Percentiles rank a stretch among this genome's conserved stretches.
Conservation (phyloP, 257 asterid species). For the Petunia secreta region DNA sequence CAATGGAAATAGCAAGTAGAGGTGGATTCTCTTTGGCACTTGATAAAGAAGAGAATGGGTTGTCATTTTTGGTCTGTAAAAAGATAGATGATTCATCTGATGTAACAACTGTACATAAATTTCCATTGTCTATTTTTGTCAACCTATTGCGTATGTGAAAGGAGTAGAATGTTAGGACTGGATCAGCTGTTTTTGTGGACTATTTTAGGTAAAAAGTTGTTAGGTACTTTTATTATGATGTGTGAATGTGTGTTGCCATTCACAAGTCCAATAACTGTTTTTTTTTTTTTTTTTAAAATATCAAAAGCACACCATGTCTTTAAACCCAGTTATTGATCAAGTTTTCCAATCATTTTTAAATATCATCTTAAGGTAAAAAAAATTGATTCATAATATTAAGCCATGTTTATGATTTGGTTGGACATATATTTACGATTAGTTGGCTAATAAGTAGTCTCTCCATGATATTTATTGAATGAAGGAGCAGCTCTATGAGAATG, state of each 20-base stretch:
- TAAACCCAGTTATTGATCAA: background rate
- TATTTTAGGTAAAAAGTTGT: background rate
- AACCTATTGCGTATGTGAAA: background rate
- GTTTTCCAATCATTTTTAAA: background rate
- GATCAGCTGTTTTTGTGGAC: slow-evolving; percentile 1
- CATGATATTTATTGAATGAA: background rate
- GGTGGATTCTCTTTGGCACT: slow-evolving; percentile 16
- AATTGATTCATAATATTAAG: too few species aligned
- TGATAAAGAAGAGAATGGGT: slow-evolving; percentile 11
- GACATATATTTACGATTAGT: background rate
- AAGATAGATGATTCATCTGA: slow-evolving; percentile 16
- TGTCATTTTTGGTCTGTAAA: slow-evolving; percentile 20
- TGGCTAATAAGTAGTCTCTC: background rate
- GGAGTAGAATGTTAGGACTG: background rate
- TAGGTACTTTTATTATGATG: slow-evolving; percentile 5
- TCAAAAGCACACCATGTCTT: background rate
- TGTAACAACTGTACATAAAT: slow-evolving; percentile 20
- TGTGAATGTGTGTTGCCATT: background rate
- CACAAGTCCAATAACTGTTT: background rate
- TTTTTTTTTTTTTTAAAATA: too few species aligned
- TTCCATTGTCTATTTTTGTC: slow-evolving; percentile 19
- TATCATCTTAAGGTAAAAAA: too few species aligned
- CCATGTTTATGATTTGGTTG: too few species aligned
- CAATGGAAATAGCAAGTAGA: slow-evolving; percentile 21
- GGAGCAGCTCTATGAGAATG: background rate